Evolutionary conservation across 75 land plant species (phyloP).

Genomic region (Cunninghamia lanceolata): DNA sequence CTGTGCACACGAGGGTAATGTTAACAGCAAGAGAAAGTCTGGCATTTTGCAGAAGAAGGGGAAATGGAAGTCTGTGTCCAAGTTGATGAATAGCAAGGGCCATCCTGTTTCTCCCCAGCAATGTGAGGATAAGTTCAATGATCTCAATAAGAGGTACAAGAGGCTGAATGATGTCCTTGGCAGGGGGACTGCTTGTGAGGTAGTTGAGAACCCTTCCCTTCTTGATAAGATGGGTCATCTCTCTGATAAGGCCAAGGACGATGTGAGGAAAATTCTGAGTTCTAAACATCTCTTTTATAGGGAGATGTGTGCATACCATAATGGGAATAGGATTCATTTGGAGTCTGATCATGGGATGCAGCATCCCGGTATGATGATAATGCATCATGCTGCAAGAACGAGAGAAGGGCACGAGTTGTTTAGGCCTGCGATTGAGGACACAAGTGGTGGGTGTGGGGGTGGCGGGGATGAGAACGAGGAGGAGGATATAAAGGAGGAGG

Average conservation of each 20-base stretch:
- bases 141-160: conserved; percentile 83
- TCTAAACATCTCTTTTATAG: conserved; percentile 83
- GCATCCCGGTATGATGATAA: background rate
- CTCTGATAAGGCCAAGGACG: conserved; percentile 66
- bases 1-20: conserved; percentile 18
- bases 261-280: conserved; percentile 65
- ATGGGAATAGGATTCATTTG: conserved; percentile 13
- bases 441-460: conserved; percentile 24
- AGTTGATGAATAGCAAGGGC: conserved; percentile 77
- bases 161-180: conserved; percentile 77
- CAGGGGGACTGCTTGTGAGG: conserved; percentile 67
- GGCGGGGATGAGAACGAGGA: conserved; percentile 45
- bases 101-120: conserved; percentile 82
- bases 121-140: conserved; percentile 89
- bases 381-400: conserved; percentile 6
- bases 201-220: conserved; percentile 72
- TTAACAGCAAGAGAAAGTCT: conserved; percentile 19
- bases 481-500: conserved; percentile 28
- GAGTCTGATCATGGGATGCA: conserved; percentile 28
- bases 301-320: conserved; percentile 86
- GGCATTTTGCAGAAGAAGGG: conserved; percentile 72
- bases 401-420: conserved; percentile 11
- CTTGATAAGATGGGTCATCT: conserved; percentile 67
- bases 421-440: conserved; percentile 19
- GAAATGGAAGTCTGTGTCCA: conserved; percentile 86